Conservation (phyloP, 202 grass and related monocot genomes). For the Schoenoplectus tabernaemontani region DNA sequence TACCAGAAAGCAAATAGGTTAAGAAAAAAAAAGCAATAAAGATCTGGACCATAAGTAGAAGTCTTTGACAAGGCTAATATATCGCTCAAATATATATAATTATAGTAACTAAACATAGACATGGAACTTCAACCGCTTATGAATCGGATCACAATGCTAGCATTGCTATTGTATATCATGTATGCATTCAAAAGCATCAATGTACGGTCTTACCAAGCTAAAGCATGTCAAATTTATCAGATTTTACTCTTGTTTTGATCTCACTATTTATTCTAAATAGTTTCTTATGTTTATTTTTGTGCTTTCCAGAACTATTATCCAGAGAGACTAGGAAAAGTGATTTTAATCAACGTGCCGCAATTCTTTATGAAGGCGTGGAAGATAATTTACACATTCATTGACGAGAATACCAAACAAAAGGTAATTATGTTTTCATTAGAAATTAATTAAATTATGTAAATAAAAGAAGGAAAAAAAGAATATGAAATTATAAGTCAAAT, state of each 20-base stretch:
- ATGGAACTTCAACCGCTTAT: too few species aligned
- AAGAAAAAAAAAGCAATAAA: too few species aligned
- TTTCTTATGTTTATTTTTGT: not conserved
- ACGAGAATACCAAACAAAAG: slow-evolving; percentile 61
- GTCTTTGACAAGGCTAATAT: too few species aligned
- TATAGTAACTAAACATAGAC: too few species aligned
- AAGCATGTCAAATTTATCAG: not conserved
- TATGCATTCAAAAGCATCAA: too few species aligned
- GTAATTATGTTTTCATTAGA: slow-evolving; percentile 1
- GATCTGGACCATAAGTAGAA: too few species aligned
- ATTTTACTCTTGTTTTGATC: too few species aligned
- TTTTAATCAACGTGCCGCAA: slow-evolving; percentile 62
- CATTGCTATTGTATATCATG: too few species aligned
- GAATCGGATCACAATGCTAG: too few species aligned
- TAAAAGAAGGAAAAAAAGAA: not conserved
- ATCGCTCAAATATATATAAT: too few species aligned
- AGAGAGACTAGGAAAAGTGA: slow-evolving; percentile 66
- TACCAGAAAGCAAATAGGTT: too few species aligned
- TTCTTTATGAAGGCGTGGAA: slow-evolving; percentile 87
- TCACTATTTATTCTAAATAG: not conserved
- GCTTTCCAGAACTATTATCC: slow-evolving; percentile 58
- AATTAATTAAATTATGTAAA: not conserved
- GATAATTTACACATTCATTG: slow-evolving; percentile 68
- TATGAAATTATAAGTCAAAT: not conserved
- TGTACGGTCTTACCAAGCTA: not conserved